A percentile compares a stretch with the other conserved stretches of the same genome.
These are phyloP conservation scores for Coriaria nepalensis DNA, from an alignment of 306 rosid genomes.

Conservation along the genomic window DNA sequence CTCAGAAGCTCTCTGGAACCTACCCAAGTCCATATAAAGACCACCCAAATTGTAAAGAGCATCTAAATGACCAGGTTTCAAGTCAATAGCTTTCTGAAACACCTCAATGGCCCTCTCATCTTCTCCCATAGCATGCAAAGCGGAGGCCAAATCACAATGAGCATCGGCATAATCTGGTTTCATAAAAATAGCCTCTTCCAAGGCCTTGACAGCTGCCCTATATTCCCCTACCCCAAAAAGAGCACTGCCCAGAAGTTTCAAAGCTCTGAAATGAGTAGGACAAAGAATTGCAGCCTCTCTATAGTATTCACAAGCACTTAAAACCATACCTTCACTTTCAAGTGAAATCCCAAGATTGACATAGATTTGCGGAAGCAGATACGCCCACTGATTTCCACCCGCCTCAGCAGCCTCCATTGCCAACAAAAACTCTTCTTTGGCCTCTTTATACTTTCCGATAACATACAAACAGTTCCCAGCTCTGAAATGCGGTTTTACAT, in stretches of 20 bases:
- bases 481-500: slow-evolving; percentile 87
- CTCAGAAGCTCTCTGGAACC: slow-evolving; percentile 96
- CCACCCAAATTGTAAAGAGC: slow-evolving; percentile 95
- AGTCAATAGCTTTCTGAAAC: slow-evolving; percentile 94
- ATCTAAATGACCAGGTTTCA: slow-evolving; percentile 87
- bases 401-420: slow-evolving; percentile 88
- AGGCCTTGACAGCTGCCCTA: slow-evolving; percentile 87
- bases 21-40: slow-evolving; percentile 83
- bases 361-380: slow-evolving; percentile 88
- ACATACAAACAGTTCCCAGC: slow-evolving; percentile 89
- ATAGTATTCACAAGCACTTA: slow-evolving; percentile 97
- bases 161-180: slow-evolving; percentile 95
- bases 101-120: slow-evolving; percentile 94
- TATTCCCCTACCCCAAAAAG: slow-evolving; percentile 96
- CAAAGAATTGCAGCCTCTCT: slow-evolving; percentile 97
- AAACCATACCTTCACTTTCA: slow-evolving; percentile 99
- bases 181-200: slow-evolving; percentile 92
- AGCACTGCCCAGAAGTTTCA: slow-evolving; percentile 93
- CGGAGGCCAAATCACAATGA: slow-evolving; percentile 94
- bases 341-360: slow-evolving; percentile 89
- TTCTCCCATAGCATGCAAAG: slow-evolving; percentile 86
- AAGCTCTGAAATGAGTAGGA: slow-evolving; percentile 94
- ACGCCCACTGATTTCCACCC: slow-evolving; percentile 97
- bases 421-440: slow-evolving; percentile 81
- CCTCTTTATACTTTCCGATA: slow-evolving; percentile 54